Base-by-base conservation (phyloP, 306 rosid species). In the Clitoria ternatea region DNA sequence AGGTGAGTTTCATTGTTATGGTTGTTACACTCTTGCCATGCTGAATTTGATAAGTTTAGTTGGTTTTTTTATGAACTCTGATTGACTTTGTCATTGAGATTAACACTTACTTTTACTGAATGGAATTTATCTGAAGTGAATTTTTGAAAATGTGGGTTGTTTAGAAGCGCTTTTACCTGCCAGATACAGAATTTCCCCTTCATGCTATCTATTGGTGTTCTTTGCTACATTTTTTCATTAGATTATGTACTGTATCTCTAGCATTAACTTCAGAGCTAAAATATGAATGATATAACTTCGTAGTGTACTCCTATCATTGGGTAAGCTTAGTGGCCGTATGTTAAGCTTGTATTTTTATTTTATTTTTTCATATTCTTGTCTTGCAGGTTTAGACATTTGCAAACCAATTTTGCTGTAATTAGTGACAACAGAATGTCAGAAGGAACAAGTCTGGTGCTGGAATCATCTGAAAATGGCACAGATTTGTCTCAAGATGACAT, bases 401-500 rank as follows among this genome's bases (percentile, higher is more conserved):
- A 43, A 68, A 63, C 37, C 29, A 47, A 33, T 44, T 61, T 14
- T 40, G 17, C 20, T 63, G 39, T 77, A 55, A 19, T 18, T 43
- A 4, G 59, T 33, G 32, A 67, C 61, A 36, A 48, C 68, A 69
- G 29, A 61, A 87, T 87, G 96, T 85, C 92, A 0, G 90, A 88
- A 66, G 90, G 89, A 71, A 77, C 83, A 7, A 86, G 87, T 83
- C 43, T 80, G 30, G 87, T 76, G 40, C 66, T 85, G 81, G 96
- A 91, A 33, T 86, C 96, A 44, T 86, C 90, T 53, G 92, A 89
- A 73, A 86, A 89, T 79, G 86, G 90, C 59, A 89, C 91, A 9
- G 92, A 86, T 75, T 81, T 86, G 74, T 90, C 95, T 30, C 95
- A 79, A 78, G 91, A 91, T 65, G 96, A 89, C 66, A 81, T 81